Conservation (phyloP, 495 filamentous ascomycete genomes). For the Chaetomidium leptoderma region DNA sequence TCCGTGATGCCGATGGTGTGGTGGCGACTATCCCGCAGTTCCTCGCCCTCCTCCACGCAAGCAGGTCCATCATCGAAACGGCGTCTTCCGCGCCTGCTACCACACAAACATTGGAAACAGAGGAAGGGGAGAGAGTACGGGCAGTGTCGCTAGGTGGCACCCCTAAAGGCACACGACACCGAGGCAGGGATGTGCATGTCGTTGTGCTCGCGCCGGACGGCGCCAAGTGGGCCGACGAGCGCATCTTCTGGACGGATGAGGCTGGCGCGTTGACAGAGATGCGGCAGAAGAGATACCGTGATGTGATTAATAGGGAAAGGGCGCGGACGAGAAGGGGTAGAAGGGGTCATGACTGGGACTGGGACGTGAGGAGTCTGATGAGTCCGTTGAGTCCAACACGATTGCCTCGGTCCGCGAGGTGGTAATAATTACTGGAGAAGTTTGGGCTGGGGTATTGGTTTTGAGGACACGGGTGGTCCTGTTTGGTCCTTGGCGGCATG, state of each 20-base stretch:
- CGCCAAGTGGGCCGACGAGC: conserved; percentile 15
- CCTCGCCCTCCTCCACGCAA: conserved; percentile 15
- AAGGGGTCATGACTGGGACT: background rate
- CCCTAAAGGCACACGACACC: conserved; percentile 12
- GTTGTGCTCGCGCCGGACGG: conserved; percentile 7
- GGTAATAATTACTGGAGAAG: background rate
- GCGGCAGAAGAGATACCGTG: conserved; percentile 7
- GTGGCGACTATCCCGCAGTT: conserved; percentile 22
- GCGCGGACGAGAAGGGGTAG: background rate
- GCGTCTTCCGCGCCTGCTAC: background rate
- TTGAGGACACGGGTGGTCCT: too few species aligned
- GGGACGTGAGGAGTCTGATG: background rate
- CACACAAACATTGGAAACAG: background rate
- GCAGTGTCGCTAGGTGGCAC: background rate
- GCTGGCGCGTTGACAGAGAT: conserved; percentile 5
- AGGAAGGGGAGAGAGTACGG: conserved; percentile 7
- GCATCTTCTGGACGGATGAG: conserved; percentile 22
- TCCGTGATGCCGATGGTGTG: conserved; percentile 5
- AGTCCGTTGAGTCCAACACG: background rate
- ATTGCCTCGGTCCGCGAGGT: background rate
- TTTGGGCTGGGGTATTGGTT: too few species aligned
- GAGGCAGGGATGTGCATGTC: conserved; percentile 13
- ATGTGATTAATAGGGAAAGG: conserved; percentile 9
- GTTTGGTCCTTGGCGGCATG: too few species aligned
- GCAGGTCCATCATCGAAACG: conserved; percentile 11